These are phyloP conservation scores for Aspergillus carbonarius DNA, from an alignment of 2,329 filamentous ascomycete species.

Conservation along the genomic window DNA sequence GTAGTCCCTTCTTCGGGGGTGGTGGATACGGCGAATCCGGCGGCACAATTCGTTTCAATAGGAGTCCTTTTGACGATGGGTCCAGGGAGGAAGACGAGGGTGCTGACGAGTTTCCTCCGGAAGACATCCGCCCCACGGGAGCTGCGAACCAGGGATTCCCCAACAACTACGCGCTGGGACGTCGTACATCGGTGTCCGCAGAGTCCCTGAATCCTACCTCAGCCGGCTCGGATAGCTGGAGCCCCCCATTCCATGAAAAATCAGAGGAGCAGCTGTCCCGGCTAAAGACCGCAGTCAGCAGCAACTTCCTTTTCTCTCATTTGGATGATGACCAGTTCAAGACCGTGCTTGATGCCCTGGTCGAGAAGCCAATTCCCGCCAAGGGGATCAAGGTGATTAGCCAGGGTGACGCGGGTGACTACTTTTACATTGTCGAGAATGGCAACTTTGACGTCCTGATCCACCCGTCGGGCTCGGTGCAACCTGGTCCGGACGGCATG, in stretches of 20 bases:
- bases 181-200: conserved; percentile 93
- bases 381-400: conserved; percentile 89
- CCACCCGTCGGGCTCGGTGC: conserved; percentile 71
- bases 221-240: conserved; percentile 83
- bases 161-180: conserved; percentile 87
- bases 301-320: conserved; percentile 92
- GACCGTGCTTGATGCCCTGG: conserved; percentile 83
- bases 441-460: conserved; percentile 91
- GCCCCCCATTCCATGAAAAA: conserved; percentile 82
- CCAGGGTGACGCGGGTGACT: conserved; percentile 94
- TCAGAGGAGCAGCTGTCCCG: conserved; percentile 75
- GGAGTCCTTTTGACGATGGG: conserved; percentile 34
- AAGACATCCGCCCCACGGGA: conserved; percentile 28
- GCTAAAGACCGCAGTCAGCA: conserved; percentile 75
- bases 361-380: conserved; percentile 92
- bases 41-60: conserved; percentile 32
- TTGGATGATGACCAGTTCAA: conserved; percentile 88
- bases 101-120: conserved; percentile 21
- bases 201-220: conserved; percentile 91
- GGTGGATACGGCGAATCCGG: conserved; percentile 24
- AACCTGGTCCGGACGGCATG: conserved; percentile 77
- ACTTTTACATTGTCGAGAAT: conserved; percentile 94
- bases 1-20: conserved; percentile 45
- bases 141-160: conserved; percentile 56
- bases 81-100: conserved; percentile 21